Conservation (phyloP, 2,329 filamentous ascomycete genomes). For the Thelonectria discophora region DNA sequence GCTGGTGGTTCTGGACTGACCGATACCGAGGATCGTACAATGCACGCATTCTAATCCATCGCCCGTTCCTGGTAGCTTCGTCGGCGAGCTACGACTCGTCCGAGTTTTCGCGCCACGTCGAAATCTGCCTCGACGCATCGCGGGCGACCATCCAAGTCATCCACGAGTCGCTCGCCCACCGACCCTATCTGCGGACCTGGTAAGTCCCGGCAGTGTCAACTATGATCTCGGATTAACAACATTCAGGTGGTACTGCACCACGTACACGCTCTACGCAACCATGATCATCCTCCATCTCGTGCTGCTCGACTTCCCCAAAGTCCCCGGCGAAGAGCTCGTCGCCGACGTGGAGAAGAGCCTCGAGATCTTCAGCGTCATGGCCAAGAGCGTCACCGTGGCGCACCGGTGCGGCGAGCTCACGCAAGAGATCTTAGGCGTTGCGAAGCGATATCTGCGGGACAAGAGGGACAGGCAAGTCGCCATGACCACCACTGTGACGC, state of each 20-base stretch:
- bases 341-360: conserved; percentile 6
- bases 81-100: conserved; percentile 5
- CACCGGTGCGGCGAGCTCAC: conserved; percentile 8
- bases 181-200: conserved; percentile 13
- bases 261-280: conserved; percentile 9
- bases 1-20: not conserved
- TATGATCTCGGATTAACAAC: not conserved
- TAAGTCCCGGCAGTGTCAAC: not conserved
- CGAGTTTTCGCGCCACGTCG: conserved; percentile 8
- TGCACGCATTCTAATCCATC: conserved; percentile 6
- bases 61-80: conserved; percentile 7
- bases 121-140: conserved; percentile 8
- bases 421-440: conserved; percentile 7
- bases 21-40: conserved; percentile 1
- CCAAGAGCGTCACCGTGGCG: conserved; percentile 4
- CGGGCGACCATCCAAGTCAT: conserved; percentile 9
- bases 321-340: conserved; percentile 5
- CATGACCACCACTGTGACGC: not conserved
- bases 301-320: conserved; percentile 2
- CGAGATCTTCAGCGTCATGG: conserved; percentile 8
- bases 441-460: conserved; percentile 4
- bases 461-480: not conserved
- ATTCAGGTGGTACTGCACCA: conserved; percentile 10
- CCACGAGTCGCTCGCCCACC: conserved; percentile 1
- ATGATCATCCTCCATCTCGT: conserved; percentile 16